Conservation (phyloP, 768 basidiomycete genomes). For the Mycena metata region DNA sequence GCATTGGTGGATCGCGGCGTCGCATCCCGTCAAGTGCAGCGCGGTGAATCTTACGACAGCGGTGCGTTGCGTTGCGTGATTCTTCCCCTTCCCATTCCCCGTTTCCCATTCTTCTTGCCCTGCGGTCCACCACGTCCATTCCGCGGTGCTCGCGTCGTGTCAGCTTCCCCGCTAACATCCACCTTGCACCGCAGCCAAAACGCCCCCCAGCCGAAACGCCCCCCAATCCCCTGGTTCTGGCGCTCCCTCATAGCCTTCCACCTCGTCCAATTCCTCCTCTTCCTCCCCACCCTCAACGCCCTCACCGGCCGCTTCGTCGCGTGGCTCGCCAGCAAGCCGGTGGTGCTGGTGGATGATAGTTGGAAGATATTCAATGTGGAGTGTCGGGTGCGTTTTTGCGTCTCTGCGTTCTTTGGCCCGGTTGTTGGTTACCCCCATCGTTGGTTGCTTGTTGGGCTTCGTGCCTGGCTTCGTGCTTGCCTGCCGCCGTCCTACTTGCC, state of each 20-base stretch:
- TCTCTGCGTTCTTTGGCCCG: no score
- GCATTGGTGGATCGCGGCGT: constrained; percentile 95
- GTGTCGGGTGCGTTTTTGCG: constrained; percentile 75
- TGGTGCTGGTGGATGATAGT: constrained; percentile 81
- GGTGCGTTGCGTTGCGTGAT: constrained; percentile 56
- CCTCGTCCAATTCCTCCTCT: constrained; percentile 88
- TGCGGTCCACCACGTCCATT: no score
- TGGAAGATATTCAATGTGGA: constrained; percentile 93
- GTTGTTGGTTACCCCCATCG: no score
- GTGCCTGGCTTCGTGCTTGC: no score
- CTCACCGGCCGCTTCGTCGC: constrained; percentile 74
- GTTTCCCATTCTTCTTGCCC: no score
- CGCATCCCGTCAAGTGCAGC: constrained; percentile 79
- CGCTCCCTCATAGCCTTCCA: constrained; percentile 82
- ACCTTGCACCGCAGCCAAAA: no score
- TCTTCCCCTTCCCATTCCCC: no score
- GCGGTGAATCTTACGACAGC: constrained; percentile 82
- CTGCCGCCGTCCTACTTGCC: no score
- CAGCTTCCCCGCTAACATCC: neutral
- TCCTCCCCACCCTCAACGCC: constrained; percentile 65
- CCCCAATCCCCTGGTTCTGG: constrained; percentile 75
- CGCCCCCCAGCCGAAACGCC: constrained; percentile 66
- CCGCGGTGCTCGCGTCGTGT: no score
- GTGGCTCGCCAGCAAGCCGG: constrained; percentile 73
- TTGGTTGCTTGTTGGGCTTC: no score